A percentile compares a stretch with the other conserved stretches of the same genome.
Evolutionary conservation across 2,329 filamentous ascomycete genomes (phyloP).

Genomic region (Phyllosticta paracitricarpa): DNA sequence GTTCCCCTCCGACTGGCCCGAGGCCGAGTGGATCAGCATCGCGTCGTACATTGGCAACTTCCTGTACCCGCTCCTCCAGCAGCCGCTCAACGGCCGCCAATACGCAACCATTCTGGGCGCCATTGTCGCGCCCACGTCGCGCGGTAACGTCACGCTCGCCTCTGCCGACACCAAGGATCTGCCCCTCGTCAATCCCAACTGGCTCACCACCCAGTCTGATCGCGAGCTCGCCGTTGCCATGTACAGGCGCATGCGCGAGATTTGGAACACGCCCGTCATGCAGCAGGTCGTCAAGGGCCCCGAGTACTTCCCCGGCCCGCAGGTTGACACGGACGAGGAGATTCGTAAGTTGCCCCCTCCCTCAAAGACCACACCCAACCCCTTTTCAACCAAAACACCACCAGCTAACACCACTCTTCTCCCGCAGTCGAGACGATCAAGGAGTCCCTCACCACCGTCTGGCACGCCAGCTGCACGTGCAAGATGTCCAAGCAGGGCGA

Average conservation of each 20-base stretch:
- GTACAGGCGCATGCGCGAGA: slow-evolving; percentile 22
- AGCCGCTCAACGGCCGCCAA: slow-evolving; percentile 20
- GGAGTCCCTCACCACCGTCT: slow-evolving; percentile 10
- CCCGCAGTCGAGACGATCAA: slow-evolving; percentile 2
- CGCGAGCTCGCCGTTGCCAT: slow-evolving; percentile 22
- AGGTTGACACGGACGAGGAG: slow-evolving; percentile 18
- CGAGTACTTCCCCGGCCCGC: slow-evolving; percentile 21
- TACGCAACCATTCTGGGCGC: slow-evolving; percentile 24
- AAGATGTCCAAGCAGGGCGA: slow-evolving; percentile 20
- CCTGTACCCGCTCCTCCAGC: slow-evolving; percentile 13
- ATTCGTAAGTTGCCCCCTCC: slow-evolving; percentile 10
- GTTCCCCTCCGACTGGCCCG: slow-evolving; percentile 19
- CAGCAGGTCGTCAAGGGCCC: slow-evolving; percentile 15
- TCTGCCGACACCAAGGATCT: slow-evolving; percentile 17
- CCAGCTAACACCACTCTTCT: neutral
- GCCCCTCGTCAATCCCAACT: slow-evolving; percentile 27
- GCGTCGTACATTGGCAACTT: slow-evolving; percentile 15
- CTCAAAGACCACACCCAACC: neutral
- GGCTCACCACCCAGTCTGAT: slow-evolving; percentile 25
- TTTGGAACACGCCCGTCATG: slow-evolving; percentile 18
- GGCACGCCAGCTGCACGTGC: slow-evolving; percentile 14
- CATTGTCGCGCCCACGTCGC: slow-evolving; percentile 24
- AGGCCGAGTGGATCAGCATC: slow-evolving; percentile 19
- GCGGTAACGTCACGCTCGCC: slow-evolving; percentile 26
- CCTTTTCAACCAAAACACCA: neutral